Evolutionary conservation across 441 rosid genomes (phyloP).

Genomic region (Erysimum cheiri): DNA sequence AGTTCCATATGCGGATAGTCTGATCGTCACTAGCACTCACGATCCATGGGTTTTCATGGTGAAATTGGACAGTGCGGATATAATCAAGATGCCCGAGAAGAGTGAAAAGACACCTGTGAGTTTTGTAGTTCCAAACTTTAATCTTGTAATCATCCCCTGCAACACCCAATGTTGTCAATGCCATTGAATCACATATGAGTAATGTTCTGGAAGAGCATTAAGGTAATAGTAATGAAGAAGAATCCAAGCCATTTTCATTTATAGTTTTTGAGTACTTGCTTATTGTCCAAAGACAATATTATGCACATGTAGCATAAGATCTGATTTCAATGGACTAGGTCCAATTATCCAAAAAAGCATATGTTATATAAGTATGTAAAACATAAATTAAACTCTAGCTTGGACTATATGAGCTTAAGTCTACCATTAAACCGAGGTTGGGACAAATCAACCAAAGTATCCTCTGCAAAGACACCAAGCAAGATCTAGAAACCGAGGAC

Average conservation of each 20-base stretch:
- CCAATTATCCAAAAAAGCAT: background rate
- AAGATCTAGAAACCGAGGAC: slow-evolving; percentile 20
- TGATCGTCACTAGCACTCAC: slow-evolving; percentile 94
- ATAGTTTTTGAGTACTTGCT: background rate
- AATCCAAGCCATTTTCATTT: slow-evolving; percentile 26
- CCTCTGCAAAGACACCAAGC: background rate
- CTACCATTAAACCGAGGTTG: background rate
- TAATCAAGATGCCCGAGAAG: slow-evolving; percentile 91
- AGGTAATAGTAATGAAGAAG: background rate
- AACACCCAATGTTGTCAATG: slow-evolving; percentile 30
- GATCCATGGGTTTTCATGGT: slow-evolving; percentile 90
- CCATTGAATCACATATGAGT: slow-evolving; percentile 5
- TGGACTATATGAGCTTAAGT: slow-evolving; percentile 8
- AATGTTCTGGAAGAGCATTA: background rate
- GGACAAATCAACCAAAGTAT: slow-evolving; percentile 1
- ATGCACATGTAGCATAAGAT: slow-evolving; percentile 1
- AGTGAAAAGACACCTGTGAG: slow-evolving; percentile 80
- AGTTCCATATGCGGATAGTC: slow-evolving; percentile 88
- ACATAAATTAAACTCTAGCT: slow-evolving; percentile 8
- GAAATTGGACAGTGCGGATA: slow-evolving; percentile 87
- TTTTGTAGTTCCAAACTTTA: slow-evolving; percentile 88
- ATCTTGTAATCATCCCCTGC: slow-evolving; percentile 89
- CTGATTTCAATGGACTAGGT: background rate
- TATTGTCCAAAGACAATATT: background rate
- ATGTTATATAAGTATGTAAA: background rate